Base-by-base conservation (phyloP, 2,329 filamentous ascomycete genomes). In the Paraconiothyrium sp. region DNA sequence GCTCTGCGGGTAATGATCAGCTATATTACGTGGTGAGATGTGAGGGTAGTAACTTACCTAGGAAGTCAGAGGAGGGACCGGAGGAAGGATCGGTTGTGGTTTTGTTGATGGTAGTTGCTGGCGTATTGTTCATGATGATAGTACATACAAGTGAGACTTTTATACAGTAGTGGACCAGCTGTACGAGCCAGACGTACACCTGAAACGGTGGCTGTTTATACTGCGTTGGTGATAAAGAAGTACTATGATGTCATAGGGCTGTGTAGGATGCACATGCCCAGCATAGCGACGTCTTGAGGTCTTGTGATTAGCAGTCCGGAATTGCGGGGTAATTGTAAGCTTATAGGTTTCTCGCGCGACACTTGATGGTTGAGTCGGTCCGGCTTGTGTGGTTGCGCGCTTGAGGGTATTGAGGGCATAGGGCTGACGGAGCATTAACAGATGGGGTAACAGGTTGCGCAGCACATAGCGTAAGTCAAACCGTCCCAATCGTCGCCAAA, bases 191-290 rank as follows among this genome's bases (percentile, higher is more conserved):
- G 13, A 4, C 35, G 22, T 16, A 41, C 16, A 22, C 13, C n/a
- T 30, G 22, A 22, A 24, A 9, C n/a, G 14, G 51, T 16, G 37
- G 39, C 13, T 30, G 32, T 9, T 32, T 39, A 54, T 54, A 54
- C 16, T 20, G n/a, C n/a, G 22, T n/a, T 30, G 20, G 50, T 30
- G 35, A 54, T 35, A 44, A 52, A 39, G 22, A 43, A 22, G 37
- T 43, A 30, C 34, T 4, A 27, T 46, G 52, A 46, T 24, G 39
- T 55, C 52, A 55, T 55, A 14, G 27, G 14, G 49, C 52, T 35
- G 52, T 46, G 52, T 44, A 44, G 39, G 27, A 55, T 44, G 52
- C 27, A 22, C 7, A 22, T 24, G 30, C 34, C 13, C 39, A 27
- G 30, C 24, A 34, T 30, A 20, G 16, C 35, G 13, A 20, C 41